These are phyloP conservation scores for Aaosphaeria arxii DNA, from an alignment of 2,329 filamentous ascomycete species.

Conservation along the genomic window DNA sequence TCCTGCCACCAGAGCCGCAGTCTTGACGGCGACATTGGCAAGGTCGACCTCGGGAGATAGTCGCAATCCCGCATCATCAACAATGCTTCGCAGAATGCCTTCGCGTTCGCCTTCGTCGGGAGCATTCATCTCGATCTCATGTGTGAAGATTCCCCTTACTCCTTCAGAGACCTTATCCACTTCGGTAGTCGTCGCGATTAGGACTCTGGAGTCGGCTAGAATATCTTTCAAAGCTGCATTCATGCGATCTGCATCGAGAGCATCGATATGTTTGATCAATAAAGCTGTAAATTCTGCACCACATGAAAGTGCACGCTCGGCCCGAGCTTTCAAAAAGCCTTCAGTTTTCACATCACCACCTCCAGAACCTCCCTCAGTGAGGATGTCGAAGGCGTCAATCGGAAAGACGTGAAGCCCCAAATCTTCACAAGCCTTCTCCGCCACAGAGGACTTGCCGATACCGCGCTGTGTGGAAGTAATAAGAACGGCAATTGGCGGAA, in stretches of 20 bases:
- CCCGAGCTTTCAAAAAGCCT: constrained; percentile 80
- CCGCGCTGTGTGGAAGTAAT: constrained; percentile 88
- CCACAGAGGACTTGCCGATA: constrained; percentile 85
- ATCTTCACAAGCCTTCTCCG: constrained; percentile 75
- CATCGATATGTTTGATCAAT: constrained; percentile 86
- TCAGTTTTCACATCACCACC: constrained; percentile 93
- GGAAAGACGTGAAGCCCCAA: constrained; percentile 86
- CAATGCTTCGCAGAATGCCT: constrained; percentile 75
- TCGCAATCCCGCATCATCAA: constrained; percentile 72
- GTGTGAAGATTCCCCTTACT: constrained; percentile 86
- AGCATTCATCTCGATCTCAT: constrained; percentile 90
- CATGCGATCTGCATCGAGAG: constrained; percentile 87
- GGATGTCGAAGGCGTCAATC: constrained; percentile 89
- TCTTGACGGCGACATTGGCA: constrained; percentile 84
- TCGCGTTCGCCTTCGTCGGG: constrained; percentile 92
- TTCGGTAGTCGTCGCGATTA: constrained; percentile 93
- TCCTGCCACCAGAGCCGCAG: constrained; percentile 89
- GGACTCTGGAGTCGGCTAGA: constrained; percentile 71
- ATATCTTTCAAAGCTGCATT: constrained; percentile 81
- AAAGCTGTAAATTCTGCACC: constrained; percentile 79
- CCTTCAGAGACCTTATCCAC: constrained; percentile 92
- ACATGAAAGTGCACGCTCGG: constrained; percentile 85
- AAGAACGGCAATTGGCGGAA: constrained; percentile 85
- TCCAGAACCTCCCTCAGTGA: constrained; percentile 84
- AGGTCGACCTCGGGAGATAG: constrained; percentile 82